phyloP scores from a whole-genome alignment of 306 rosid genomes.

The Corylus americana region DNA sequence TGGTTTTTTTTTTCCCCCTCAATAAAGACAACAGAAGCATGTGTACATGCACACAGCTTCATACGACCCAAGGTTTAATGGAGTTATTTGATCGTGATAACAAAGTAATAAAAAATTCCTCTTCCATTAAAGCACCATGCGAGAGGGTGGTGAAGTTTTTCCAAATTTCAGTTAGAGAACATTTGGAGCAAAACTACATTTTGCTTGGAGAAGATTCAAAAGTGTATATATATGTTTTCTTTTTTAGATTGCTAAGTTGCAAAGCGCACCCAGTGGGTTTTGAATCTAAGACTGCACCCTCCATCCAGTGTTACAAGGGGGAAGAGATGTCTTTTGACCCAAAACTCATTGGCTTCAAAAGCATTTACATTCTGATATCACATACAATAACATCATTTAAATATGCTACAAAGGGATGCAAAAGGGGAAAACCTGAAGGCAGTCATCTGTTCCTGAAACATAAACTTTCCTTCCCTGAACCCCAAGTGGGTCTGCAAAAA shows the following conservation, averaged over 20 bases:
- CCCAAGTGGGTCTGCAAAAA: conserved; percentile 74
- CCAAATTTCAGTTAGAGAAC: background rate
- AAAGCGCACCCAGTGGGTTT: background rate
- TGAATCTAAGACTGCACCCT: background rate
- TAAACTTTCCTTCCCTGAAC: conserved; percentile 90
- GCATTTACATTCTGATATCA: background rate
- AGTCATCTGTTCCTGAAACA: conserved; percentile 59
- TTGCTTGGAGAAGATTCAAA: background rate
- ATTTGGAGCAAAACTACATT: background rate
- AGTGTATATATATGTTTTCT: background rate
- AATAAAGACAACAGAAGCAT: background rate
- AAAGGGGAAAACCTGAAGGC: conserved; percentile 62
- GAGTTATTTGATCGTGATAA: background rate
- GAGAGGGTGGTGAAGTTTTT: background rate
- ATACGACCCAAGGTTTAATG: background rate
- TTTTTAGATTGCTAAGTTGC: background rate
- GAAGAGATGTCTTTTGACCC: background rate
- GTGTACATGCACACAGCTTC: background rate
- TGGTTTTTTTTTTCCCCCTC: background rate
- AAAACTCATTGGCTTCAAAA: background rate
- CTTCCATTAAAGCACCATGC: background rate
- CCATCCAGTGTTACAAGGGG: background rate
- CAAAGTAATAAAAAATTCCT: background rate
- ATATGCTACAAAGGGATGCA: conserved; percentile 19
- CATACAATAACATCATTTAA: background rate